Evolutionary conservation across 805 yeast genomes (phyloP).

Genomic region (Pichia paraexigua): DNA sequence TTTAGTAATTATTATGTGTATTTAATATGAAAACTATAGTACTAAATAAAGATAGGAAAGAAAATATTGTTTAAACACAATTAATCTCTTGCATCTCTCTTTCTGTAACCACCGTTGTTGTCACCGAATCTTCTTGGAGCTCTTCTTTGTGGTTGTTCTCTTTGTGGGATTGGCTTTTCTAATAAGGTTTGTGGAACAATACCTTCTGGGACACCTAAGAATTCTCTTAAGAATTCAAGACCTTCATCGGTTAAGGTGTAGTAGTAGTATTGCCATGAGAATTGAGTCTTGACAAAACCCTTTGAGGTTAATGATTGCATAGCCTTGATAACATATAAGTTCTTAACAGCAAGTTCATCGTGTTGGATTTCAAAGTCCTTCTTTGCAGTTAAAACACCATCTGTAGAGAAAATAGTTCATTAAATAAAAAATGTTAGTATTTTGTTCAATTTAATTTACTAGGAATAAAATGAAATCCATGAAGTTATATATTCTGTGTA

Average conservation of each 20-base stretch:
- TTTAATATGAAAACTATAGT: constrained; percentile 2
- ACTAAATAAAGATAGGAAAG: constrained; percentile 2
- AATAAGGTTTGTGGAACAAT: constrained; percentile 97
- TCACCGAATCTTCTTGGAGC: constrained; percentile 45
- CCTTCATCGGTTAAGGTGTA: constrained; percentile 99
- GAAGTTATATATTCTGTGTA: too few relatives aligned
- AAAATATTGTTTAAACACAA: constrained; percentile 8
- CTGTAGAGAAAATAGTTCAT: too few relatives aligned
- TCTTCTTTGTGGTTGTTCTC: constrained; percentile 35
- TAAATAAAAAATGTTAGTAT: constrained; percentile 17
- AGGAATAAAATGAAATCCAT: neutral
- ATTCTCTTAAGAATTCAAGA: constrained; percentile 95
- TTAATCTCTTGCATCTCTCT: constrained; percentile 41
- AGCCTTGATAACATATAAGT: constrained; percentile 97
- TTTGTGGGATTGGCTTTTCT: constrained; percentile 85
- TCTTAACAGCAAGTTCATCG: constrained; percentile 96
- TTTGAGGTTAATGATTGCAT: constrained; percentile 97
- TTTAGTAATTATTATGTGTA: constrained; percentile 3
- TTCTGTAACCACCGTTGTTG: constrained; percentile 48
- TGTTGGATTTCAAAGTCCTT: constrained; percentile 98
- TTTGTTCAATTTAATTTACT: neutral
- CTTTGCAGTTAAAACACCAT: constrained; percentile 99
- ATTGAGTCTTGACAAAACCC: constrained; percentile 99
- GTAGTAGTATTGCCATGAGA: constrained; percentile 99
- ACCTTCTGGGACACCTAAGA: constrained; percentile 97